These are phyloP conservation scores for Phoma herbarum DNA, from an alignment of 2,329 filamentous ascomycete genomes.

Conservation along the genomic window DNA sequence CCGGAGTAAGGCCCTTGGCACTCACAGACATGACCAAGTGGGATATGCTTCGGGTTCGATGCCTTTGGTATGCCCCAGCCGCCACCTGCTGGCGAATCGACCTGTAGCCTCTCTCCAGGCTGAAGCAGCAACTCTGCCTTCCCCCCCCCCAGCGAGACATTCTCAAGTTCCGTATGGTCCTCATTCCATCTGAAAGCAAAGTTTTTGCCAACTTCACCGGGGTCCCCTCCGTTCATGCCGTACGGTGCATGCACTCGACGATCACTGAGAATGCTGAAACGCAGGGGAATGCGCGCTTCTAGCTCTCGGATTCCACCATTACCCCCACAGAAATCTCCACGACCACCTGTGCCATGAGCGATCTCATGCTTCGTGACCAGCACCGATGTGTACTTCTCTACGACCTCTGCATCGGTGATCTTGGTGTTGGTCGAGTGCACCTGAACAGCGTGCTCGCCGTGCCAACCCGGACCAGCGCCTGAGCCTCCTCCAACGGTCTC, in stretches of 20 bases:
- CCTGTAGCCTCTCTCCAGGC: background rate
- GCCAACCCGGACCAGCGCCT: background rate
- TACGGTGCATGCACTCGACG: background rate
- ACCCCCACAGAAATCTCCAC: background rate
- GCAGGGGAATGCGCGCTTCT: background rate
- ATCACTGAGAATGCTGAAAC: background rate
- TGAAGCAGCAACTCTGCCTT: background rate
- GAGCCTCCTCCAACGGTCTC: background rate
- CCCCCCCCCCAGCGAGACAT: background rate
- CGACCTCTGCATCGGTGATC: background rate
- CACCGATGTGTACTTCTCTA: background rate
- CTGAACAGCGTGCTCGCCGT: background rate
- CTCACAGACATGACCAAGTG: background rate
- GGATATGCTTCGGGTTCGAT: no score
- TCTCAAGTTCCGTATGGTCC: background rate
- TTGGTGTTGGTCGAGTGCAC: background rate
- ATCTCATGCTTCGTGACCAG: background rate
- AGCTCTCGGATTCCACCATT: background rate
- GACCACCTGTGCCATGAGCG: background rate
- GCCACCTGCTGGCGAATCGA: background rate
- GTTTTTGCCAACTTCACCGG: background rate
- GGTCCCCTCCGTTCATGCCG: background rate
- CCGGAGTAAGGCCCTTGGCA: background rate
- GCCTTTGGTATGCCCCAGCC: background rate
- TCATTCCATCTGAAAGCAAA: background rate